These are phyloP conservation scores for Abelmoschus esculentus DNA, from an alignment of 345 rosid species.

Conservation along the genomic window DNA sequence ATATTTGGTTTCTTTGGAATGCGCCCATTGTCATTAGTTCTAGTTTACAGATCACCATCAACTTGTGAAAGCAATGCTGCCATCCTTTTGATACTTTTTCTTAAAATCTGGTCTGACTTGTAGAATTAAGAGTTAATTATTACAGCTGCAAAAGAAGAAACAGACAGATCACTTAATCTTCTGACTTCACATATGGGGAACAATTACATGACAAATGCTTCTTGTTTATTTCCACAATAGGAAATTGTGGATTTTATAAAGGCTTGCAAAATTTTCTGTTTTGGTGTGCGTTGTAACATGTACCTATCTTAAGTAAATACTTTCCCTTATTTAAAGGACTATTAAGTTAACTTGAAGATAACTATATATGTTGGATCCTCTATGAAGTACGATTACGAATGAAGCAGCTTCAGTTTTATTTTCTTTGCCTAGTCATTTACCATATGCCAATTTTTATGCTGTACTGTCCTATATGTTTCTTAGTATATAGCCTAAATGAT, in stretches of 20 bases:
- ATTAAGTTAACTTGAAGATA: neutral
- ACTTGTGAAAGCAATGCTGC: too few relatives aligned
- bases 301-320: neutral
- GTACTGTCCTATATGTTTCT: neutral
- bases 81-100: too few relatives aligned
- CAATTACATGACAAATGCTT: neutral
- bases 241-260: neutral
- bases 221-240: neutral
- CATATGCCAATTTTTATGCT: neutral
- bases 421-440: constrained; percentile 1
- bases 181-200: neutral
- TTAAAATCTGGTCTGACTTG: neutral
- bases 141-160: neutral
- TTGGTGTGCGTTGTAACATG: neutral
- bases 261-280: neutral
- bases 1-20: neutral
- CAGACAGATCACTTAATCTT: neutral
- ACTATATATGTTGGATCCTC: neutral
- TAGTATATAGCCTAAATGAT: too few relatives aligned
- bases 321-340: neutral
- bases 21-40: too few relatives aligned
- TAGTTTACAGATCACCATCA: too few relatives aligned
- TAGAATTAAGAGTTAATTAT: neutral
- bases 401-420: neutral
- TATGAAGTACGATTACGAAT: neutral